Evolutionary conservation across 305 asterid genomes (phyloP), one percentile per base, ranked within the genome.

Genomic region (Andrographis paniculata): DNA sequence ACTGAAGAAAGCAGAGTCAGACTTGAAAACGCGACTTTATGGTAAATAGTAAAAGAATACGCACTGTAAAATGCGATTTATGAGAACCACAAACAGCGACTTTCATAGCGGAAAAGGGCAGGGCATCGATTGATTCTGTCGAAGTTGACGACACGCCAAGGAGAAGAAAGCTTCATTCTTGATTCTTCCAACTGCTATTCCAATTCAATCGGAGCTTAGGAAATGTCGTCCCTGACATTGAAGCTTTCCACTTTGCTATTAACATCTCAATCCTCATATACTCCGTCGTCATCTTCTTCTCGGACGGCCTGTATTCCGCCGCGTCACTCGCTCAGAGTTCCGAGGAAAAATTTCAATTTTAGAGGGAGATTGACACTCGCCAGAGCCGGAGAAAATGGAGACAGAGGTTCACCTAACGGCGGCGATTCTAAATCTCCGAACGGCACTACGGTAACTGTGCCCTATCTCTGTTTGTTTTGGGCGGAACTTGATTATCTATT

Each of bases 371-470:
- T 77, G 19, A 28, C 61, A 37, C 63, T 70, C 52, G 19, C 58
- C 55, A 69, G 74, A 75, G 95, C 95, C 59, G 42, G 31, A 48
- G 64, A 53, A 31, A 68, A 35, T 59, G 69, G 69, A 57, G 54
- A 52, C 5, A 67, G 67, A 4, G 58, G 56, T 43, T 60, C 69
- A 42, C 59, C 74, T 52, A 66, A 67, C 53, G 71, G 72, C 41
- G 78, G 77, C 19, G 94, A 80, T 56, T 73, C 82, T 39, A 75
- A 76, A 61, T 56, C 71, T 45, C 74, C 93, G 20, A 81, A 81
- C 24, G 93, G 94, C 28, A 49, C 89, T 31, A 37, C 68, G 82
- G 95, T 88, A 79, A 52, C 56, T 53, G 35, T 28, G 15, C 56
- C 40, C 18, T 2, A 8, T 19, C 8, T 0, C 38, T 45, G 11